Conservation (phyloP, 129 eudicot species). For the Helianthus annuus region HanXRQr2.0-SUNRISE NC_035443.2:173474213-173474712, state of each 20-base stretch:
- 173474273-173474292: conserved; percentile 1
- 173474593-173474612: background rate
- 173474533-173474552: background rate
- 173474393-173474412: conserved; percentile 21
- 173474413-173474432: conserved; percentile 7
- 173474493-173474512: background rate
- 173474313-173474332: background rate
- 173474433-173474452: background rate
- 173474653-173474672: background rate
- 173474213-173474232: background rate
- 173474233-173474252: background rate
- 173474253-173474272: background rate
- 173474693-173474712: background rate
- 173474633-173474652: background rate
- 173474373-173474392: conserved; percentile 3
- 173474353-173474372: background rate
- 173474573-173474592: conserved; percentile 11
- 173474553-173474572: background rate
- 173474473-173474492: background rate
- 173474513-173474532: conserved; percentile 11
- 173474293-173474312: conserved; percentile 8
- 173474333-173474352: background rate
- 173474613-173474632: background rate
- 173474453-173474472: background rate
- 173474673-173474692: background rate